These are phyloP conservation scores for Leccinellum luteum DNA, from an alignment of 768 basidiomycete species.

Conservation along the genomic window DNA sequence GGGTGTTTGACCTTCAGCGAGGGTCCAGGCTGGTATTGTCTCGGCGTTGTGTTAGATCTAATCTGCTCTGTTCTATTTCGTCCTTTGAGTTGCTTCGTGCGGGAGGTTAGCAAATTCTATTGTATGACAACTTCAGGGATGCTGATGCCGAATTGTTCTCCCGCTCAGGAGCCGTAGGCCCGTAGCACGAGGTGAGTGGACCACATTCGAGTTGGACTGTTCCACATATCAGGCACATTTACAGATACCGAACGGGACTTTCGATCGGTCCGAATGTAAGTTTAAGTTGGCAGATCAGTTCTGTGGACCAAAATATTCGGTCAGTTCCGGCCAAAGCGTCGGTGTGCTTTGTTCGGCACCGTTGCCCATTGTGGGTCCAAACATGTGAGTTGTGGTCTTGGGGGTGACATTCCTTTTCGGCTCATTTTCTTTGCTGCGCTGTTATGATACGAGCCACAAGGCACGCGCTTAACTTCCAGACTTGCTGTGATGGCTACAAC, in stretches of 20 bases:
- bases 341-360: conserved; percentile 3
- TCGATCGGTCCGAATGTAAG: background rate
- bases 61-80: background rate
- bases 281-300: background rate
- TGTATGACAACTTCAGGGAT: no score
- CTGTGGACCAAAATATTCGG: background rate
- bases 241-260: no score
- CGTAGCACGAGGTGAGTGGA: background rate
- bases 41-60: background rate
- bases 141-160: background rate
- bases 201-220: background rate
- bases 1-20: background rate
- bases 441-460: background rate
- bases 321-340: background rate
- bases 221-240: background rate
- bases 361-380: conserved; percentile 5
- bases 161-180: background rate
- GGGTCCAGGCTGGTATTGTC: background rate
- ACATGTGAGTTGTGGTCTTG: background rate
- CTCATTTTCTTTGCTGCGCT: background rate
- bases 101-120: background rate
- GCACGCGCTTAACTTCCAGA: background rate
- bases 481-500: background rate
- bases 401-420: background rate
- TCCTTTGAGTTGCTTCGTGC: background rate